Conservation (phyloP, 495 filamentous ascomycete genomes). For the Talaromyces borbonicus region DNA sequence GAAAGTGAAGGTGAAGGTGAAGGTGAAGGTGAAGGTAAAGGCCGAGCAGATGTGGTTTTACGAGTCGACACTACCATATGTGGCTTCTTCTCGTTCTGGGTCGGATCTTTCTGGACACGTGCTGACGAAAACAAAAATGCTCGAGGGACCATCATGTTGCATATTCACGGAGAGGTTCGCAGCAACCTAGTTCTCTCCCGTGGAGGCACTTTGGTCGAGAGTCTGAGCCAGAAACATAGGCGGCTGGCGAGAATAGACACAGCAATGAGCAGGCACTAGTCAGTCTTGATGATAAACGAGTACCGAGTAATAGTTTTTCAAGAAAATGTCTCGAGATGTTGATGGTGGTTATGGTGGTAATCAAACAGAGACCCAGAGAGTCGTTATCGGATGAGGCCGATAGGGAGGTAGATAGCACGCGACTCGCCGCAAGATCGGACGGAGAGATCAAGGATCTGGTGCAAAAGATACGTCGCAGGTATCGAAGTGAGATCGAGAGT, state of each 20-base stretch:
- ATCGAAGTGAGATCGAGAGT: background rate
- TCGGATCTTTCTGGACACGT: conserved; percentile 15
- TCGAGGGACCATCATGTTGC: conserved; percentile 40
- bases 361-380: too few species aligned
- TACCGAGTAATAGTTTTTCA: too few species aligned
- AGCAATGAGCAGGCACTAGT: too few species aligned
- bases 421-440: background rate
- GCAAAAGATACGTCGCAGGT: background rate
- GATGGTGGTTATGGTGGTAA: too few species aligned
- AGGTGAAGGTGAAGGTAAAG: too few species aligned
- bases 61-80: background rate
- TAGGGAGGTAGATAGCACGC: conserved; percentile 3
- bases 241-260: background rate
- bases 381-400: background rate
- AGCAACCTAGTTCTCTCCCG: conserved; percentile 24
- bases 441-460: background rate
- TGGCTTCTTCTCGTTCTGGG: conserved; percentile 1
- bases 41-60: background rate
- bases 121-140: conserved; percentile 32
- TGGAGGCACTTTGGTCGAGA: conserved; percentile 40
- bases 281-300: too few species aligned
- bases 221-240: conserved; percentile 38
- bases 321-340: too few species aligned
- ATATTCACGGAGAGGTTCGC: conserved; percentile 7
- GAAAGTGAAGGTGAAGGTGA: too few species aligned